Evolutionary conservation across 2,329 filamentous ascomycete species (phyloP).

Genomic region (Pseudopyricularia cyperi): DNA sequence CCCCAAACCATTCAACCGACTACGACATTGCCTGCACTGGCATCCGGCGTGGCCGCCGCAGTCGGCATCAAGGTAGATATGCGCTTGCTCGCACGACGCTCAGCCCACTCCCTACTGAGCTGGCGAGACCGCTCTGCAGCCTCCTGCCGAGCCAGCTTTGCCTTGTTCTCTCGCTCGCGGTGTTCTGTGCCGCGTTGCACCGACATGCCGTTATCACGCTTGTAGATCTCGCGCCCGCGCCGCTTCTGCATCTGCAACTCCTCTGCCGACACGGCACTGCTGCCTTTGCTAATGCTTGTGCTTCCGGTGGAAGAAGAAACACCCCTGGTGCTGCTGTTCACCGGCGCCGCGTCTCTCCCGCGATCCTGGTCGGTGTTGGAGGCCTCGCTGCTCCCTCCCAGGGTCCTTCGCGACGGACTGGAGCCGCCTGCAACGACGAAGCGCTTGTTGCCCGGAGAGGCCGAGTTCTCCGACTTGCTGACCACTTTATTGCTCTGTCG

Average conservation of each 20-base stretch:
- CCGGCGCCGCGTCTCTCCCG: conserved; percentile 16
- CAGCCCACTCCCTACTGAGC: conserved; percentile 49
- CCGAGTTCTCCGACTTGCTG: neutral
- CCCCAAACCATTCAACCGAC: neutral
- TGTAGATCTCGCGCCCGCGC: conserved; percentile 40
- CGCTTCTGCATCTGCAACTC: conserved; percentile 36
- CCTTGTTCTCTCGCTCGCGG: conserved; percentile 37
- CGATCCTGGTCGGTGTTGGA: conserved; percentile 7
- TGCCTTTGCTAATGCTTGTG: conserved; percentile 26
- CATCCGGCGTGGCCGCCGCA: conserved; percentile 5
- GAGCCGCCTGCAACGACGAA: conserved; percentile 8
- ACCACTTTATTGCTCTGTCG: conserved; percentile 28
- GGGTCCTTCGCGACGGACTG: neutral
- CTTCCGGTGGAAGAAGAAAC: conserved; percentile 33
- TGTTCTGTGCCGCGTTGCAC: conserved; percentile 38
- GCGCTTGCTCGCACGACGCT: conserved; percentile 27
- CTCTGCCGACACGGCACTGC: conserved; percentile 31
- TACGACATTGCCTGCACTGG: neutral
- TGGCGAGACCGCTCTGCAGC: conserved; percentile 48
- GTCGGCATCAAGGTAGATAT: conserved; percentile 22
- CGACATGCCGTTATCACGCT: conserved; percentile 33
- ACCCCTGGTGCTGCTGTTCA: conserved; percentile 18
- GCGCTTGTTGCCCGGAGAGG: conserved; percentile 14
- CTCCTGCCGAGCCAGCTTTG: conserved; percentile 42
- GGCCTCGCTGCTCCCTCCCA: conserved; percentile 2